phyloP scores from a whole-genome alignment of 345 rosid genomes.

The Litchi chinensis region DNA sequence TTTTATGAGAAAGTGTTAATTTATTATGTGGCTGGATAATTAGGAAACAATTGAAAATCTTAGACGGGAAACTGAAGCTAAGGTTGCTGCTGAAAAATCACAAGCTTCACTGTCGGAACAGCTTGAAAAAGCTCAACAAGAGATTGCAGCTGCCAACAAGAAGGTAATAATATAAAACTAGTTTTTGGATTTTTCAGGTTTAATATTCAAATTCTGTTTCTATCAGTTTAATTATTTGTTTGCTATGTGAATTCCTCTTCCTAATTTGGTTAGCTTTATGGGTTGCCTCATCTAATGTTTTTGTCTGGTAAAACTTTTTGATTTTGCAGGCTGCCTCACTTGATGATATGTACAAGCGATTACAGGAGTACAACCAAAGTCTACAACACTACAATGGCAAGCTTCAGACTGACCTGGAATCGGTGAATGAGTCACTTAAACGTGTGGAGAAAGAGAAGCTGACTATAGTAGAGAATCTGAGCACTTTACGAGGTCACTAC shows the following conservation, averaged over 20 bases:
- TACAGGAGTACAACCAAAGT: constrained; percentile 82
- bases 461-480: constrained; percentile 77
- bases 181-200: neutral
- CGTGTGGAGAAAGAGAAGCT: constrained; percentile 80
- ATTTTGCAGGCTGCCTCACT: constrained; percentile 58
- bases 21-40: constrained; percentile 23
- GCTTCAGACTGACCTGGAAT: constrained; percentile 67
- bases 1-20: neutral
- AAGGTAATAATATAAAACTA: constrained; percentile 45
- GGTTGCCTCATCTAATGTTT: neutral
- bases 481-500: constrained; percentile 80
- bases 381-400: constrained; percentile 82
- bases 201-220: neutral
- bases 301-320: constrained; percentile 5
- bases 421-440: constrained; percentile 55
- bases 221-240: neutral
- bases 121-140: constrained; percentile 67
- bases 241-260: neutral
- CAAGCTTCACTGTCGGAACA: constrained; percentile 64
- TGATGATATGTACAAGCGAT: constrained; percentile 71
- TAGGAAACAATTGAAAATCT: constrained; percentile 72
- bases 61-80: constrained; percentile 60
- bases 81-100: constrained; percentile 61
- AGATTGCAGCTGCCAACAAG: constrained; percentile 61
- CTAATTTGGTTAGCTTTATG: neutral